phyloP scores from a whole-genome alignment of 1,284 basidiomycete genomes.

The Irpex rosettiformis region DNA sequence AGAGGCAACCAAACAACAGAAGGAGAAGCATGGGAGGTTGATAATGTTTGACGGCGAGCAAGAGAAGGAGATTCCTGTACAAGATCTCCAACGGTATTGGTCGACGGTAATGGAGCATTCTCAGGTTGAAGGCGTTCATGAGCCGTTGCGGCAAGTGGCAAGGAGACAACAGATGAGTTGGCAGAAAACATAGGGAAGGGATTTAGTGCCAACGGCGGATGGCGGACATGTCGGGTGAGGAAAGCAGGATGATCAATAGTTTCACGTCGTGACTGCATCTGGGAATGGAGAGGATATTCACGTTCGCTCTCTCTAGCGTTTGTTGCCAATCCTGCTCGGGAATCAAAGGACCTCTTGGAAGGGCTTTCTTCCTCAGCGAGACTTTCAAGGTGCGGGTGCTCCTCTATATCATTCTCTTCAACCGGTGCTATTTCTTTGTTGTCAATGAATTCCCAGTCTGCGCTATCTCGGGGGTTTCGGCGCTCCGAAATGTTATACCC shows the following conservation, averaged over 20 bases:
- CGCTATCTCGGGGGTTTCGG: conserved; percentile 3
- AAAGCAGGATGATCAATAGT: conserved; percentile 18
- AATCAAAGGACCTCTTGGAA: neutral
- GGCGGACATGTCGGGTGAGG: conserved; percentile 22
- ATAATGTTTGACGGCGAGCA: conserved; percentile 18
- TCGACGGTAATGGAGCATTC: neutral
- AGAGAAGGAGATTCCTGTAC: conserved; percentile 10
- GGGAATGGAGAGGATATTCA: conserved; percentile 4
- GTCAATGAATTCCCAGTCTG: conserved; percentile 24
- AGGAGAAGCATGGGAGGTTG: conserved; percentile 1
- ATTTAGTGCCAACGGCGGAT: conserved; percentile 7
- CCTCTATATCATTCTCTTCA: neutral
- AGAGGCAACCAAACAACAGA: conserved; percentile 10
- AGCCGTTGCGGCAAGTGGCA: conserved; percentile 2
- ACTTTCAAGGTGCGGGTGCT: too few species aligned
- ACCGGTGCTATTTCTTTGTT: conserved; percentile 1
- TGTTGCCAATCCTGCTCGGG: neutral
- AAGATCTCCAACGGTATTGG: neutral
- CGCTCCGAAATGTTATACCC: conserved; percentile 1
- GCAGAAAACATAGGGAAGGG: conserved; percentile 1
- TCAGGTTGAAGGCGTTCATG: neutral
- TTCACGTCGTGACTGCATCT: conserved; percentile 7
- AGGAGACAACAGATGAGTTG: conserved; percentile 8
- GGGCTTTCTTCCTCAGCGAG: too few species aligned
- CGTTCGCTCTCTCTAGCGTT: neutral